Conservation (phyloP, 306 rosid genomes). For the Hylodesmum podocarpum region DNA sequence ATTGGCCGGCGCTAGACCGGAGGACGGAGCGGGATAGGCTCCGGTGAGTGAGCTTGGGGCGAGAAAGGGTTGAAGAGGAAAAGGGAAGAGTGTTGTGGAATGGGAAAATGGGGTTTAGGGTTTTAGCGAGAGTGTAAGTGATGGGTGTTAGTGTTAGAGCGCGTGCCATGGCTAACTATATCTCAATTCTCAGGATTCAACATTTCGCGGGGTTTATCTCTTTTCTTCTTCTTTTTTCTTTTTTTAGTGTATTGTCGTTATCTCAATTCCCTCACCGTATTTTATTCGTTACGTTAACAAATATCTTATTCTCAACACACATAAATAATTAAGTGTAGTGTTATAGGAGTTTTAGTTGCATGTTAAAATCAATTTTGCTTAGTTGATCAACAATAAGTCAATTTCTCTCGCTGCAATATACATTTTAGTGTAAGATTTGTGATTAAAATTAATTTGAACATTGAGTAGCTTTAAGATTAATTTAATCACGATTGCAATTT, state of each 20-base stretch:
- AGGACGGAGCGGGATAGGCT: constrained; percentile 18
- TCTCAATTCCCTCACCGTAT: not conserved
- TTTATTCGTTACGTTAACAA: not conserved
- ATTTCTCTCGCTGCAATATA: not conserved
- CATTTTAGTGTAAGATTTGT: too few relatives aligned
- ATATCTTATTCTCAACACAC: not conserved
- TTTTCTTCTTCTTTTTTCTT: not conserved
- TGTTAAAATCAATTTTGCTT: not conserved
- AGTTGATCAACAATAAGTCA: too few relatives aligned
- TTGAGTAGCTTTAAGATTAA: too few relatives aligned
- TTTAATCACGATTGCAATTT: too few relatives aligned
- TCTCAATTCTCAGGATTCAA: not conserved
- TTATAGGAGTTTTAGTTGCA: too few relatives aligned
- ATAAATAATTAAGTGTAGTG: not conserved
- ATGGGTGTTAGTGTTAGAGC: constrained; percentile 27
- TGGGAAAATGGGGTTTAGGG: constrained; percentile 33
- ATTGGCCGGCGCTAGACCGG: constrained; percentile 3
- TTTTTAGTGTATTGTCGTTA: too few relatives aligned
- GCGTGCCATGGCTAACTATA: constrained; percentile 39
- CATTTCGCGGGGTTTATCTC: constrained; percentile 53
- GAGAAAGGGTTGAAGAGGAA: constrained; percentile 23
- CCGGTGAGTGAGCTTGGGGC: constrained; percentile 29
- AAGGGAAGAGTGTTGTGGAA: constrained; percentile 16
- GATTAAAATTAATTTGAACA: too few relatives aligned
- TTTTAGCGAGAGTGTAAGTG: constrained; percentile 32